A percentile compares a stretch with the other conserved stretches of the same genome.
Conservation (phyloP, 306 rosid genomes). For the Lathyrus aphaca region DNA sequence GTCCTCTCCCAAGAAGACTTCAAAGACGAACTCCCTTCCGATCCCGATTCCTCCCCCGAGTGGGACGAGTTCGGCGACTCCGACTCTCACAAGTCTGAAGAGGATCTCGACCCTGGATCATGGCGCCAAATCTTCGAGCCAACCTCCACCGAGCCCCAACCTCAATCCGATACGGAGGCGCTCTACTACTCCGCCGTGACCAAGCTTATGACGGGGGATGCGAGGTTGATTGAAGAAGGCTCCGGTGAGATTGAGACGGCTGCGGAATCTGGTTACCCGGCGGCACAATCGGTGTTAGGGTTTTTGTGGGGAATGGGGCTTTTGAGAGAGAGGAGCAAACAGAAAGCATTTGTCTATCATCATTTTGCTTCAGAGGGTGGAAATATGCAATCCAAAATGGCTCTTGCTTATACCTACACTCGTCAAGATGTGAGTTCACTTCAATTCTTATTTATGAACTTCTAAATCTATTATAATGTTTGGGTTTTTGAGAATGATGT, state of each 20-base stretch:
- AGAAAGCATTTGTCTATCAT: slow-evolving; percentile 71
- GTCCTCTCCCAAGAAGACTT: slow-evolving; percentile 80
- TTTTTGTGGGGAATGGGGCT: slow-evolving; percentile 75
- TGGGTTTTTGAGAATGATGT: too few relatives aligned
- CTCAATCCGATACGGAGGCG: slow-evolving; percentile 37
- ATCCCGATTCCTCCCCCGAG: slow-evolving; percentile 66
- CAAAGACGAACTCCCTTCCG: slow-evolving; percentile 64
- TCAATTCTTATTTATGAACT: not conserved
- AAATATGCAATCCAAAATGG: slow-evolving; percentile 94
- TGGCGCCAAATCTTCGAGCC: slow-evolving; percentile 94
- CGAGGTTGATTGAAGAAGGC: slow-evolving; percentile 59
- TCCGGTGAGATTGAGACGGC: slow-evolving; percentile 63
- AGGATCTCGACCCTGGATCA: slow-evolving; percentile 86
- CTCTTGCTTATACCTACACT: slow-evolving; percentile 79
- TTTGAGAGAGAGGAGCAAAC: slow-evolving; percentile 69
- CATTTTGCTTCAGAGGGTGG: slow-evolving; percentile 78
- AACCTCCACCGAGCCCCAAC: slow-evolving; percentile 32
- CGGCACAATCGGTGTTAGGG: slow-evolving; percentile 79
- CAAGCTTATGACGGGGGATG: slow-evolving; percentile 59
- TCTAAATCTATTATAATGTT: not conserved
- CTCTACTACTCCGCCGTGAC: slow-evolving; percentile 60
- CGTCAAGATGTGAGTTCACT: slow-evolving; percentile 74
- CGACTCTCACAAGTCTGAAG: slow-evolving; percentile 64
- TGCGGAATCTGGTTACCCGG: slow-evolving; percentile 53
- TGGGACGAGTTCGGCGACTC: slow-evolving; percentile 95